Evolutionary conservation across 768 basidiomycete genomes (phyloP), one percentile per base, ranked within the genome.

Genomic region (Mrakia hoshinonis): DNA sequence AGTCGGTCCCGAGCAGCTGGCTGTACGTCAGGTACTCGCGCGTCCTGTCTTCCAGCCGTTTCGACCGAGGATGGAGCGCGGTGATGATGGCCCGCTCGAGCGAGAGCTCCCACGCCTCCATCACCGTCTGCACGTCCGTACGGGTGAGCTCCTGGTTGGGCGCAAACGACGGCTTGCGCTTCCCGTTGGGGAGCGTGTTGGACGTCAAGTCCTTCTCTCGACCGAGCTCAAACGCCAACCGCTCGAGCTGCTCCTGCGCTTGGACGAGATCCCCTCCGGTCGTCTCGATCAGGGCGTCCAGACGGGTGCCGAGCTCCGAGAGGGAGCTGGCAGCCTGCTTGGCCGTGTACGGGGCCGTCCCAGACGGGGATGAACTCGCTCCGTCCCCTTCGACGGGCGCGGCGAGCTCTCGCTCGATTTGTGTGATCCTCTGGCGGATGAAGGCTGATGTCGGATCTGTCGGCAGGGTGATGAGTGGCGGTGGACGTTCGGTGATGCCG

Each of bases 281-380:
- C 3, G 58, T 22, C 6, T 39, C 58, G 6, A 61, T 31, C 22
- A 61, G 58, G 18, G 29, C 4, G 34, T 34, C 34, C 31, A 61
- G 20, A 15, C 58, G 58, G 18, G 36, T 31, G n/a, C 34, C 36
- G 22, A 61, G 58, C 20, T 61, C 58, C 3, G 58, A 61, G 13
- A 61, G 58, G 18, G 58, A 61, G 20, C n/a, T 61, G 58, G 58
- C 58, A 2, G 58, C 58, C 34, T 61, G 43, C 43, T 15, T 43
- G 7, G 43, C 43, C 15, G 43, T 43, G 15, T 43, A 43, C 43
- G 6, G 7, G 43, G 43, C 43, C 15, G 43, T 43, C 43, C 7
- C 43, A 6, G 43, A 43, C 43, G 15, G 7, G 15, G 15, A 15
- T 43, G 43, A 15, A 15, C 7, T 43, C 43, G 43, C 15, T 15